Base-by-base conservation (phyloP, 2,329 filamentous ascomycete species). In the Huntiella moniliformis region DNA sequence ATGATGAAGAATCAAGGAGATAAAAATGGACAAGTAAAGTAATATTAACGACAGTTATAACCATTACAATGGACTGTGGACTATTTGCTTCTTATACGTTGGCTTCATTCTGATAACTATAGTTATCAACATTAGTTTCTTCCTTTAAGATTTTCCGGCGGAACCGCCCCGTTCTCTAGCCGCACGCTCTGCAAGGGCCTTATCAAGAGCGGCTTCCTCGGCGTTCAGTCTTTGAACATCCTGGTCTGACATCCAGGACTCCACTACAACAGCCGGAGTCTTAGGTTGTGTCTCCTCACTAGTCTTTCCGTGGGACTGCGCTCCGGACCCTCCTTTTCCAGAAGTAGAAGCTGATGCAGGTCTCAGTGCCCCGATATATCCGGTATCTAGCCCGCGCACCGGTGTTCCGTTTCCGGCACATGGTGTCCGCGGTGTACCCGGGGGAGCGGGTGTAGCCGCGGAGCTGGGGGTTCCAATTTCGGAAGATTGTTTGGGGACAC, bases 191-290 rank as follows among this genome's bases (percentile, higher is more conserved):
- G 69, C 67, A 53, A 76, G 75, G 28, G 68, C 73, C 11, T 62
- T 67, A 46, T 76, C 73, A 33, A 77, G 59, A 50, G 69, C 64
- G 50, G 67, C 56, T 57, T 77, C 73, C 54, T 76, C 72, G 51
- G 74, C 71, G 53, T 73, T 71, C 37, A 76, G 52, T 51, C 67
- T 56, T 44, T 65, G 60, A 41, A 75, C 70, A 54, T 76, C 70
- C 0, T 68, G 71, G 6, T 62, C 60, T 41, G 71, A 74, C 71
- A 76, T 76, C 42, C 70, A 68, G n/a, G 74, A 71, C 53, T 76
- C 71, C 4, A 74, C 67, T 32, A 8, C 22, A 28, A 28, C 1
- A 28, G 22, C 22, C 10, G 22, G 22, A 28, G 22, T 28, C 22
- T 28, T 28, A 28, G 22, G 22, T 8, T 28, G 22, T 28, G 22